Percentiles rank a stretch among this genome's conserved stretches.
phyloP scores from a whole-genome alignment of 1,284 basidiomycete species.

The Chalciporus piperatoides region DNA sequence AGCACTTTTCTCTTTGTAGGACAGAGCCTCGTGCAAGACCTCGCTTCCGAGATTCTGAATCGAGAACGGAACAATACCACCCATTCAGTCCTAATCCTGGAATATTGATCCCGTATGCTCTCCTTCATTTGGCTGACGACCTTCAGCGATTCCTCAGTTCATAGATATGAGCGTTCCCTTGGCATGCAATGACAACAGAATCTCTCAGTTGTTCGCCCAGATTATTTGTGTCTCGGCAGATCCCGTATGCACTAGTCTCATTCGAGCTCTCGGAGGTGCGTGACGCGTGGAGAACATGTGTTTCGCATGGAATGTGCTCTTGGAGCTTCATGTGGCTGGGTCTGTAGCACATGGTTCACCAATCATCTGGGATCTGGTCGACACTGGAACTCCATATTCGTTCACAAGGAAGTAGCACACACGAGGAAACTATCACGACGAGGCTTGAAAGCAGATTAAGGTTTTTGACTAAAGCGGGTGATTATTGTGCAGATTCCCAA shows the following conservation, averaged over 20 bases:
- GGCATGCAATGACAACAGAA: slow-evolving; percentile 5
- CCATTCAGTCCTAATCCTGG: slow-evolving; percentile 21
- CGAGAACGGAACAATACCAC: slow-evolving; percentile 25
- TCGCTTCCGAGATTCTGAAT: slow-evolving; percentile 24
- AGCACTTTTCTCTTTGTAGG: slow-evolving; percentile 17
- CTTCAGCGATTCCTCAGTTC: slow-evolving; percentile 1
- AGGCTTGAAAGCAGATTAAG: slow-evolving; percentile 28
- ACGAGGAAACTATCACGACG: slow-evolving; percentile 21
- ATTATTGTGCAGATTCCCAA: slow-evolving; percentile 2
- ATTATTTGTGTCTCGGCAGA: not conserved
- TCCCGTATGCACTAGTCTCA: slow-evolving; percentile 1
- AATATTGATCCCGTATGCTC: slow-evolving; percentile 11
- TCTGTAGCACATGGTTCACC: slow-evolving; percentile 10
- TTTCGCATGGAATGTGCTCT: slow-evolving; percentile 12
- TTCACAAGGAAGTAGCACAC: slow-evolving; percentile 11
- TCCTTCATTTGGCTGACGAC: not conserved
- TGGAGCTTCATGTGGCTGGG: slow-evolving; percentile 8
- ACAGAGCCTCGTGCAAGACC: slow-evolving; percentile 20
- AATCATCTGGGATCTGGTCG: slow-evolving; percentile 14
- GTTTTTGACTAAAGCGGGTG: slow-evolving; percentile 30
- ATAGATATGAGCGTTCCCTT: slow-evolving; percentile 10
- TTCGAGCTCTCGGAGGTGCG: slow-evolving; percentile 1
- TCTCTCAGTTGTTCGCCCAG: not conserved
- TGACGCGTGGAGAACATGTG: slow-evolving; percentile 19
- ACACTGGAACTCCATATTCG: slow-evolving; percentile 9